phyloP scores from a whole-genome alignment of 192 early-diverging fungal species.

The Funneliformis geosporum region DNA sequence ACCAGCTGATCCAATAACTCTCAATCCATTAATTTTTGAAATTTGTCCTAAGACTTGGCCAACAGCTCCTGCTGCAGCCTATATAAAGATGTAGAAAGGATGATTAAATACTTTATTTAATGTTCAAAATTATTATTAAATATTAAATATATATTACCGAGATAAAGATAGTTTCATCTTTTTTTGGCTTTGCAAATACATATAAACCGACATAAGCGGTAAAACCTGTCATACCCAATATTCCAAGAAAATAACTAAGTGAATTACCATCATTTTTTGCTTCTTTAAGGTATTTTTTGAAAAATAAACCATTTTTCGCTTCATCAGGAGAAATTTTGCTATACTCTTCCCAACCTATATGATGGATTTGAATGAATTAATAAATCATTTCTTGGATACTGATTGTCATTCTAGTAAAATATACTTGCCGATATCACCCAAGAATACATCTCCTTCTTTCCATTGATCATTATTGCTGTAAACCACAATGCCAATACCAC shows the following conservation, averaged over 20 bases:
- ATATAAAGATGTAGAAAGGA: background rate
- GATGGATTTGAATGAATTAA: no score
- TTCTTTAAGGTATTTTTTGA: no score
- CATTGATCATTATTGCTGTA: no score
- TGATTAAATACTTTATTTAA: background rate
- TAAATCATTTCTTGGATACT: no score
- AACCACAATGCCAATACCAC: constrained; percentile 20
- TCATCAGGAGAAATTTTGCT: no score
- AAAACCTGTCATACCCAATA: constrained; percentile 68
- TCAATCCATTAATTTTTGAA: constrained; percentile 68
- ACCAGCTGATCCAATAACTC: constrained; percentile 75
- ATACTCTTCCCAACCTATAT: no score
- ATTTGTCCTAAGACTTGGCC: constrained; percentile 75
- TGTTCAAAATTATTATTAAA: background rate
- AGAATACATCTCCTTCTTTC: no score
- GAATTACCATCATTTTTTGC: background rate
- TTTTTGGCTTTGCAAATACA: constrained; percentile 73
- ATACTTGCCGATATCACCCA: no score
- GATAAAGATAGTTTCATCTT: constrained; percentile 85
- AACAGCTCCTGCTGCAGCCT: constrained; percentile 81
- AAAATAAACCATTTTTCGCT: no score
- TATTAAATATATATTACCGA: constrained; percentile 30
- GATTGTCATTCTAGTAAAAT: no score
- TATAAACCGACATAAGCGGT: constrained; percentile 47
- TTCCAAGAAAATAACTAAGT: constrained; percentile 31